Evolutionary conservation across 768 basidiomycete genomes (phyloP).

Genomic region (Hericium coralloides): DNA sequence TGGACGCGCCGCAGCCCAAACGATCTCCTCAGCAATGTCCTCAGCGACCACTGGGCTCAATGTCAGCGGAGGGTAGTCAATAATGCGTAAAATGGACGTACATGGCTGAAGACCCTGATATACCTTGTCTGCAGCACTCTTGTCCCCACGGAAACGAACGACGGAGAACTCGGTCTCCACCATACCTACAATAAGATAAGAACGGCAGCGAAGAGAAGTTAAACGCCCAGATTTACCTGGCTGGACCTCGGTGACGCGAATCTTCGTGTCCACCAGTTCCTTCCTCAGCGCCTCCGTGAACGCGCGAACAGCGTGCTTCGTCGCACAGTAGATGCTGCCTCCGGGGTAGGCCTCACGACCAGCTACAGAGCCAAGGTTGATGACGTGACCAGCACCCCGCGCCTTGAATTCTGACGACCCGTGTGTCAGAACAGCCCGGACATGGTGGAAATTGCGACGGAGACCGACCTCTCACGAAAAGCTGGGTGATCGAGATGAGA

Average conservation of each 20-base stretch:
- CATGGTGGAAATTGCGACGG: slow-evolving; percentile 27
- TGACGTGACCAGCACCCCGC: slow-evolving; percentile 69
- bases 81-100: slow-evolving; percentile 30
- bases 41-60: slow-evolving; percentile 54
- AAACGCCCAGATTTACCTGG: slow-evolving; percentile 48
- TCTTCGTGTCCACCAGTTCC: slow-evolving; percentile 87
- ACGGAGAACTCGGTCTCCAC: slow-evolving; percentile 92
- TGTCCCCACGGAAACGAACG: slow-evolving; percentile 83
- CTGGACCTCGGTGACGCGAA: slow-evolving; percentile 91
- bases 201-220: slow-evolving; percentile 11
- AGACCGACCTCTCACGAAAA: slow-evolving; percentile 28
- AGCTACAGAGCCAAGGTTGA: slow-evolving; percentile 93
- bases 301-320: slow-evolving; percentile 78
- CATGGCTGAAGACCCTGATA: slow-evolving; percentile 85
- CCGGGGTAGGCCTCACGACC: slow-evolving; percentile 69
- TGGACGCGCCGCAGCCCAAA: slow-evolving; percentile 90
- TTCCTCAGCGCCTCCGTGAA: slow-evolving; percentile 76
- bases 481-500: slow-evolving; percentile 74
- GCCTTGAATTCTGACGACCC: slow-evolving; percentile 18
- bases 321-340: slow-evolving; percentile 89
- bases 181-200: slow-evolving; percentile 41
- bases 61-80: neutral
- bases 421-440: slow-evolving; percentile 21
- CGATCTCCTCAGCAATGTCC: slow-evolving; percentile 96
- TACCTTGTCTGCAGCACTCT: slow-evolving; percentile 73